Base-by-base conservation (phyloP, 257 asterid genomes). In the Solanum ossicruentum region DNA sequence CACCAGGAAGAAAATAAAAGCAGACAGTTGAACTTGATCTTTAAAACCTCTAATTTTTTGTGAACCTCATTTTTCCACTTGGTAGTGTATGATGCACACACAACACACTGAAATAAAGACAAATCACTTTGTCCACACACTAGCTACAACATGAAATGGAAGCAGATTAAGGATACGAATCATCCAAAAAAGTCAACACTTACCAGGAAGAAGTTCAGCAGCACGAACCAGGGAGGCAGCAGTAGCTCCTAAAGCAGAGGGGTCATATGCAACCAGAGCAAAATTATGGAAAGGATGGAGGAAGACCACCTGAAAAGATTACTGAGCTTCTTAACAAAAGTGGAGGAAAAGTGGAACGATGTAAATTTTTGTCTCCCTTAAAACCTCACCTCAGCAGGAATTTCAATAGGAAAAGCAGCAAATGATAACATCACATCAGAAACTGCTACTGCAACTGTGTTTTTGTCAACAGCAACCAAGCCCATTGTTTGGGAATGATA, bases 161-260 rank as follows among this genome's bases (percentile, higher is more conserved):
- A 51, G 61, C 47, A 77, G 63, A 52, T 77, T 75, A 75, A 75
- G 21, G 58, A 23, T 21, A 75, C 41, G 81, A 75, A 49, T 75
- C 43, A 75, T 73, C 81, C 81, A 75, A 49, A 45, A 32, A 15
- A 13, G 21, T 21, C 2, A 21, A 51, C 82, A 26, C 47, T 73
- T 92, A 95, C 99, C 98, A 32, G 98, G 97, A 89, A 92, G 97
- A 89, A 97, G 99, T 91, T 97, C 94, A 88, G 99, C 99, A 89
- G 98, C 97, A 84, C 94, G 96, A 88, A 97, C 98, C 86, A 89
- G 88, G 60, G 98, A 95, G 78, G 93, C 90, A 67, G 98, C 98
- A 72, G 90, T 88, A 88, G 86, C 82, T 69, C 98, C 99, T 89
- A 97, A 89, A n/a, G 96, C 89, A 47, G 98, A 90, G 86, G 99